Percentiles rank a stretch among this genome's conserved stretches.
Evolutionary conservation across 2,329 filamentous ascomycete genomes (phyloP).

Genomic region (Scleromitrula shiraiana): DNA sequence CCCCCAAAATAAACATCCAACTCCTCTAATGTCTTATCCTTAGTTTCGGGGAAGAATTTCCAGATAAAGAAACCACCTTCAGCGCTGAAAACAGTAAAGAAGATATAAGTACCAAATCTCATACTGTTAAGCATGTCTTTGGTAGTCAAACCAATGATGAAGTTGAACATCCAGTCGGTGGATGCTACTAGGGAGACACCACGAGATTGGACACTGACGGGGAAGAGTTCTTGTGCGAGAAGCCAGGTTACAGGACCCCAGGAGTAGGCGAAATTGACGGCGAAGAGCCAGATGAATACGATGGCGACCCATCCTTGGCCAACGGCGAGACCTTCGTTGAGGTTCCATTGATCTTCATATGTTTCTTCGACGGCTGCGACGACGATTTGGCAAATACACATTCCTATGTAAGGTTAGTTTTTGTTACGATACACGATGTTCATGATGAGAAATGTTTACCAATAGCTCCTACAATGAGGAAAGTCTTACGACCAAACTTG

Average conservation of each 20-base stretch:
- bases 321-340: constrained; percentile 5
- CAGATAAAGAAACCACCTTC: constrained; percentile 40
- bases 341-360: constrained; percentile 32
- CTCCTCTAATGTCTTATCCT: constrained; percentile 43
- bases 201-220: constrained; percentile 32
- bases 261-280: constrained; percentile 26
- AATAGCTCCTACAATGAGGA: constrained; percentile 53
- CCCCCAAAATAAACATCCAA: constrained; percentile 39
- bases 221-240: constrained; percentile 34
- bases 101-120: constrained; percentile 48
- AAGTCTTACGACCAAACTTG: constrained; percentile 52
- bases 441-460: no score
- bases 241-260: constrained; percentile 33
- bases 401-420: no score
- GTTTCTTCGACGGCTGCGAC: constrained; percentile 36
- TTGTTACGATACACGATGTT: no score
- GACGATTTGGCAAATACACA: constrained; percentile 55
- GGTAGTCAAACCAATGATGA: constrained; percentile 39
- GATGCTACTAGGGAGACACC: constrained; percentile 37
- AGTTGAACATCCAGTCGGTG: constrained; percentile 40
- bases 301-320: constrained; percentile 34
- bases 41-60: constrained; percentile 47
- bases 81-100: constrained; percentile 44
- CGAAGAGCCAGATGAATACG: constrained; percentile 29
- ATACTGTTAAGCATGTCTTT: constrained; percentile 35